A percentile compares a stretch with the other conserved stretches of the same genome.
Conservation (phyloP, 2,329 filamentous ascomycete genomes). For the Claviceps pazoutovae region DNA sequence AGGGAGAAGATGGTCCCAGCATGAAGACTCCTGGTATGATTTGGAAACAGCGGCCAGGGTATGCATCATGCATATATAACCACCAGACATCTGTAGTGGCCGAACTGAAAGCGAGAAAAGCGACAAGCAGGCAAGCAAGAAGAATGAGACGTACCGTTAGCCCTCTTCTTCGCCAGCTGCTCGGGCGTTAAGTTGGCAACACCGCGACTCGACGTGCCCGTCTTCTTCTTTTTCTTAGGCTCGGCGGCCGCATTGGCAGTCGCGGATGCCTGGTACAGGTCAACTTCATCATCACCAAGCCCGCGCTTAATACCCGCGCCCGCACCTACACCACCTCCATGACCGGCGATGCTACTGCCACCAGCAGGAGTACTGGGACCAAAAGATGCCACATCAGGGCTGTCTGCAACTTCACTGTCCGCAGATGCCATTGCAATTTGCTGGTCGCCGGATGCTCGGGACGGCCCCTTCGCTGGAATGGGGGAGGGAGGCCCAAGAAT, state of each 20-base stretch:
- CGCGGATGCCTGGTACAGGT: constrained; percentile 1
- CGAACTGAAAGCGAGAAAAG: not conserved
- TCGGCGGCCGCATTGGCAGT: constrained; percentile 5
- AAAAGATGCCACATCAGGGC: constrained; percentile 1
- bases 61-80: not conserved
- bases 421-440: constrained; percentile 1
- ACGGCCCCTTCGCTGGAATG: not conserved
- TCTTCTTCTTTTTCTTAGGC: constrained; percentile 27
- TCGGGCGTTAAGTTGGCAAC: constrained; percentile 57
- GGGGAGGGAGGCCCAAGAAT: too few species aligned
- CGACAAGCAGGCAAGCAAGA: not conserved
- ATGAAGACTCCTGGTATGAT: not conserved
- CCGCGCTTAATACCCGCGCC: not conserved
- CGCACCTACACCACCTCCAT: not conserved
- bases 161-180: constrained; percentile 54
- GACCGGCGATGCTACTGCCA: not conserved
- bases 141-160: constrained; percentile 32
- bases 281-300: not conserved
- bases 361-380: not conserved
- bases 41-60: not conserved
- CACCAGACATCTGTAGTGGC: not conserved
- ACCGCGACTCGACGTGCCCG: constrained; percentile 30
- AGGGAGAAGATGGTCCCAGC: too few species aligned
- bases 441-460: not conserved
- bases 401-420: constrained; percentile 1